Conservation (phyloP, 805 yeast genomes). For the Teunomyces barrocoloradensis region DNA sequence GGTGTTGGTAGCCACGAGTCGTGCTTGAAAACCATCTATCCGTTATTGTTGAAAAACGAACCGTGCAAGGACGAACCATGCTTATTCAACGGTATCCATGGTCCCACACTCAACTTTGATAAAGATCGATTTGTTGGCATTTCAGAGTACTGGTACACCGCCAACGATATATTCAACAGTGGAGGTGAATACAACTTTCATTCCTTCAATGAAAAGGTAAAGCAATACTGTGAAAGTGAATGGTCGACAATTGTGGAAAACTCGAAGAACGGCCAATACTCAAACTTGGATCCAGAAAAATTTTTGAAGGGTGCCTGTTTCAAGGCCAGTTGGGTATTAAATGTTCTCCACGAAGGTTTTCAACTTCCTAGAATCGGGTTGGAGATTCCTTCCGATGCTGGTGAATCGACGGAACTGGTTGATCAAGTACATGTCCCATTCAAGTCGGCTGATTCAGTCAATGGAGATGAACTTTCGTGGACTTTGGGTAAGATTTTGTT, state of each 20-base stretch:
- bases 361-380: slow-evolving; percentile 72
- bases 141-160: slow-evolving; percentile 97
- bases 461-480: slow-evolving; percentile 92
- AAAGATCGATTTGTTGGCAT: slow-evolving; percentile 86
- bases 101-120: slow-evolving; percentile 79
- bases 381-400: slow-evolving; percentile 33
- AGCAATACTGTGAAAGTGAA: slow-evolving; percentile 69
- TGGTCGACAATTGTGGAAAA: slow-evolving; percentile 58
- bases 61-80: slow-evolving; percentile 91
- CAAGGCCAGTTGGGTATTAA: slow-evolving; percentile 92
- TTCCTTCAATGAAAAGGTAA: slow-evolving; percentile 62
- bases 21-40: slow-evolving; percentile 72
- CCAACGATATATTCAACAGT: slow-evolving; percentile 83
- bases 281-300: slow-evolving; percentile 48
- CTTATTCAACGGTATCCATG: slow-evolving; percentile 92
- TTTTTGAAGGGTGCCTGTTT: slow-evolving; percentile 78
- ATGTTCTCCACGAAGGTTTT: slow-evolving; percentile 88
- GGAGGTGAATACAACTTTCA: slow-evolving; percentile 86
- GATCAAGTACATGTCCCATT: slow-evolving; percentile 55
- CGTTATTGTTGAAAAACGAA: slow-evolving; percentile 69
- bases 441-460: slow-evolving; percentile 75
- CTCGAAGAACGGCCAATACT: slow-evolving; percentile 57
- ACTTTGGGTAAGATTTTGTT: slow-evolving; percentile 85
- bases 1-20: slow-evolving; percentile 80
- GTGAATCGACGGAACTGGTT: slow-evolving; percentile 24